Evolutionary conservation across 2,329 filamentous ascomycete species (phyloP).

Genomic region (Colletotrichum trifolii): DNA sequence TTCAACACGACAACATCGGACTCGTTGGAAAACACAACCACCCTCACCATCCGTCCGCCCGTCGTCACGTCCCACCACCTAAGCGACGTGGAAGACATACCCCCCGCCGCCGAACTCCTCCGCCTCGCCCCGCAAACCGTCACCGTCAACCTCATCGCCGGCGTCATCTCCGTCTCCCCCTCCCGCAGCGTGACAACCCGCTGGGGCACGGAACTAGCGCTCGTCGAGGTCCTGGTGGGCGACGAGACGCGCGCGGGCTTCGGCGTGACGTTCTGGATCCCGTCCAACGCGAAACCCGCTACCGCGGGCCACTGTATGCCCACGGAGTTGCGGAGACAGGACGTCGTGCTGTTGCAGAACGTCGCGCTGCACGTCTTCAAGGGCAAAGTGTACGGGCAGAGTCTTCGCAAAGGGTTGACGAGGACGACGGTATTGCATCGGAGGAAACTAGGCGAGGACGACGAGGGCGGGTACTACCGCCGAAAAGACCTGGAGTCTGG

Average conservation of each 20-base stretch:
- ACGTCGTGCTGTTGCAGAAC: conserved; percentile 83
- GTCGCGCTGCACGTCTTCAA: conserved; percentile 82
- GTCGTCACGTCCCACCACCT: conserved; percentile 56
- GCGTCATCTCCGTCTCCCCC: conserved; percentile 77
- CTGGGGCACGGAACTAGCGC: conserved; percentile 69
- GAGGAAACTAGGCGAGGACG: conserved; percentile 61
- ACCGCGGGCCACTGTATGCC: conserved; percentile 1
- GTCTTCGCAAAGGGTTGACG: conserved; percentile 77
- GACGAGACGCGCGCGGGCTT: conserved; percentile 89
- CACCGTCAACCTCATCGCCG: conserved; percentile 84
- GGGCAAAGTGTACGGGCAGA: conserved; percentile 85
- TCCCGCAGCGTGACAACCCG: conserved; percentile 76
- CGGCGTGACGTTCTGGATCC: conserved; percentile 85
- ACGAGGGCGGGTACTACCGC: conserved; percentile 67
- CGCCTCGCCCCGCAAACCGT: conserved; percentile 82
- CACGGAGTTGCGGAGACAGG: conserved; percentile 69
- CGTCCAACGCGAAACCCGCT: conserved; percentile 41
- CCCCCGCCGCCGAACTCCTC: conserved; percentile 71
- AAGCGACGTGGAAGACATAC: conserved; percentile 76
- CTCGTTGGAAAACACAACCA: conserved; percentile 43
- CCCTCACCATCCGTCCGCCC: conserved; percentile 39
- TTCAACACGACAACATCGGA: conserved; percentile 50
- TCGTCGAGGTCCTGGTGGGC: conserved; percentile 83
- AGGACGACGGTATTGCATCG: conserved; percentile 75
- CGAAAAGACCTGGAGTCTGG: conserved; percentile 56